A percentile compares a stretch with the other conserved stretches of the same genome.
Conservation (phyloP, 2,329 filamentous ascomycete species). For the Diaporthe caulivora region DNA sequence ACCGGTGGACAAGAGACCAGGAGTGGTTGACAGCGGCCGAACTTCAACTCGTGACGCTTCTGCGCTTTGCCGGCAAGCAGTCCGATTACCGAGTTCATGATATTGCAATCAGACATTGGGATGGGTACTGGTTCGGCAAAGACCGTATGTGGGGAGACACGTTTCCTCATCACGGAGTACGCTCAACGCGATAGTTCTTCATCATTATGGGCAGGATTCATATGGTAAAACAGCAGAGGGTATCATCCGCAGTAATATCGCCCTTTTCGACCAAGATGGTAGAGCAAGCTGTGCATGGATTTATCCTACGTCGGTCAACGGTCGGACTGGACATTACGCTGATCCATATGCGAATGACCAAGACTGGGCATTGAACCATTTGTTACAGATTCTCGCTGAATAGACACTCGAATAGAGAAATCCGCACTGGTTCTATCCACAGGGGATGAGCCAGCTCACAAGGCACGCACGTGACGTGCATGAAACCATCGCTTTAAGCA, state of each 20-base stretch:
- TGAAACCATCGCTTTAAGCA: not conserved
- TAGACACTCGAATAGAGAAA: not conserved
- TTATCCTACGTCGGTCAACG: not conserved
- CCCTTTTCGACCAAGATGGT: not conserved
- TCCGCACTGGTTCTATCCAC: not conserved
- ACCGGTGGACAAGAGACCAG: not conserved
- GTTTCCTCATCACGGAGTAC: not conserved
- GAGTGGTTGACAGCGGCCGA: not conserved
- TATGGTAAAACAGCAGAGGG: not conserved
- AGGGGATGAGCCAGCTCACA: not conserved
- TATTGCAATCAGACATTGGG: slow-evolving; percentile 9
- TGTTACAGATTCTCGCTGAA: not conserved
- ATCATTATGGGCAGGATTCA: not conserved
- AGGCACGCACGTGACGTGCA: no score
- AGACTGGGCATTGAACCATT: not conserved
- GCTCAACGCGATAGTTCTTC: not conserved
- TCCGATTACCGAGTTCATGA: not conserved
- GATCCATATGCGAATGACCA: not conserved
- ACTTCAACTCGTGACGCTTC: not conserved
- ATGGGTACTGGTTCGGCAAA: not conserved
- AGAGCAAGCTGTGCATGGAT: not conserved
- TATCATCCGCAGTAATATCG: not conserved
- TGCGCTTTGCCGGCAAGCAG: not conserved
- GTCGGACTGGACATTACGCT: not conserved
- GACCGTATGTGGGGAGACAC: not conserved